Evolutionary conservation across 768 basidiomycete species (phyloP).

Genomic region (Ramaria sp.): DNA sequence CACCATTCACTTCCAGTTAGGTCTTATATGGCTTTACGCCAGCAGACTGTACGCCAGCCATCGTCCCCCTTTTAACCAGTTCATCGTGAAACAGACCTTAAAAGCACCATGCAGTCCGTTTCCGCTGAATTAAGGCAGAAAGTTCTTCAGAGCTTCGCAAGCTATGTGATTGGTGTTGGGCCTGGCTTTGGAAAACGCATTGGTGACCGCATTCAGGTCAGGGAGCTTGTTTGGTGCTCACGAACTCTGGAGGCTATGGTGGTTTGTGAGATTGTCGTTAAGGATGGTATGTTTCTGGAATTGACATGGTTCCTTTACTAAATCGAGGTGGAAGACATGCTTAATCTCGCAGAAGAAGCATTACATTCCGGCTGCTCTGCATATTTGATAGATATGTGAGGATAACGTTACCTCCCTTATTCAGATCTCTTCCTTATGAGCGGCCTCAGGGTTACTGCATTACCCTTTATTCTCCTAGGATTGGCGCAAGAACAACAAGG

Average conservation of each 20-base stretch:
- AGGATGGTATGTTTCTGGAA: not conserved
- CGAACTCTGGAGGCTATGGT: not conserved
- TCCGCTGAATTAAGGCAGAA: not conserved
- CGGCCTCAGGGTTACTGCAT: not conserved
- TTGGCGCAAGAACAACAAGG: not conserved
- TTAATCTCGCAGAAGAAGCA: not conserved
- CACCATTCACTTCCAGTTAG: too few relatives aligned
- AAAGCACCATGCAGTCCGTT: not conserved
- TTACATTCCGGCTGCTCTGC: not conserved
- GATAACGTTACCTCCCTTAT: not conserved
- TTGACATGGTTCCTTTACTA: not conserved
- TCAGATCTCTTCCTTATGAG: not conserved
- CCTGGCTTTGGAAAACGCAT: not conserved
- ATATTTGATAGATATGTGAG: conserved; percentile 1
- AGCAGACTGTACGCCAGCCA: too few relatives aligned
- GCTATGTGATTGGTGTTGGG: not conserved
- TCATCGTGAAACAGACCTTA: too few relatives aligned
- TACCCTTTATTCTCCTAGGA: not conserved
- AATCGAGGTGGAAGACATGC: not conserved
- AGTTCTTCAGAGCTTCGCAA: not conserved
- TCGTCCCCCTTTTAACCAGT: too few relatives aligned
- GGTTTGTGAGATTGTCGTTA: not conserved
- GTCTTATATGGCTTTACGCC: too few relatives aligned
- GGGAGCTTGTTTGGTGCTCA: not conserved
- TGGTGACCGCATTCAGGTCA: not conserved